A percentile compares a stretch with the other conserved stretches of the same genome.
phyloP scores from a whole-genome alignment of 805 yeast species.

The Kuraishia capsulata region DNA sequence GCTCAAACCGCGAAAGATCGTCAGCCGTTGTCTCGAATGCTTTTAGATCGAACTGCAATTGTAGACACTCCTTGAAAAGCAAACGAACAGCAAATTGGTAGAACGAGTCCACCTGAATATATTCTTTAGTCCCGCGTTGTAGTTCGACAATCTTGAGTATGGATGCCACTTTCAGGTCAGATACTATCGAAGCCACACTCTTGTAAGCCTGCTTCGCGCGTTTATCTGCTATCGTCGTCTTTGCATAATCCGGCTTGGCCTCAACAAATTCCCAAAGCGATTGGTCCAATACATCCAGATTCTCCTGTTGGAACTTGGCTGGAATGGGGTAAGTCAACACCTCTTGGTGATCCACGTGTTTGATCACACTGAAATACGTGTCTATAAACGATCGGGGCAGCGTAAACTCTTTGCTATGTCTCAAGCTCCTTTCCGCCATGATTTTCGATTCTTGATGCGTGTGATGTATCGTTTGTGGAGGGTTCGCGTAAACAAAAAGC shows the following conservation, averaged over 20 bases:
- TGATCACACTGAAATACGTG: constrained; percentile 10
- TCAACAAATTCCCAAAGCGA: constrained; percentile 7
- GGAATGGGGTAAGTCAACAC: neutral
- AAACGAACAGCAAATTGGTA: constrained; percentile 56
- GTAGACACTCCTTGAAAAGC: constrained; percentile 49
- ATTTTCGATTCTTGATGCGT: neutral
- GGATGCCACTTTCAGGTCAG: constrained; percentile 55
- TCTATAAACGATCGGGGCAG: neutral
- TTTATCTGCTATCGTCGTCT: constrained; percentile 34
- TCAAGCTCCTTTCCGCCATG: neutral
- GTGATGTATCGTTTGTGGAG: too few relatives aligned
- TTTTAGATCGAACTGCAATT: constrained; percentile 25
- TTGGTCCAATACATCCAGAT: neutral
- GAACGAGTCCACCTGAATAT: constrained; percentile 49
- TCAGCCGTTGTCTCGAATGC: constrained; percentile 6
- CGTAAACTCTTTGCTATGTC: neutral
- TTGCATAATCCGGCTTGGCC: constrained; percentile 6
- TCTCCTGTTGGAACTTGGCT: neutral
- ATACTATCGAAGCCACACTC: constrained; percentile 48
- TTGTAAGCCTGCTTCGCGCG: constrained; percentile 29
- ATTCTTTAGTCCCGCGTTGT: constrained; percentile 38
- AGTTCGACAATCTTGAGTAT: constrained; percentile 36
- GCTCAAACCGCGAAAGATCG: constrained; percentile 18
- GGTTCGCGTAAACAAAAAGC: too few relatives aligned
- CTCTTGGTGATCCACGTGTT: constrained; percentile 9